Conservation (phyloP, 805 yeast genomes). For the Wickerhamiella parazyma region DNA sequence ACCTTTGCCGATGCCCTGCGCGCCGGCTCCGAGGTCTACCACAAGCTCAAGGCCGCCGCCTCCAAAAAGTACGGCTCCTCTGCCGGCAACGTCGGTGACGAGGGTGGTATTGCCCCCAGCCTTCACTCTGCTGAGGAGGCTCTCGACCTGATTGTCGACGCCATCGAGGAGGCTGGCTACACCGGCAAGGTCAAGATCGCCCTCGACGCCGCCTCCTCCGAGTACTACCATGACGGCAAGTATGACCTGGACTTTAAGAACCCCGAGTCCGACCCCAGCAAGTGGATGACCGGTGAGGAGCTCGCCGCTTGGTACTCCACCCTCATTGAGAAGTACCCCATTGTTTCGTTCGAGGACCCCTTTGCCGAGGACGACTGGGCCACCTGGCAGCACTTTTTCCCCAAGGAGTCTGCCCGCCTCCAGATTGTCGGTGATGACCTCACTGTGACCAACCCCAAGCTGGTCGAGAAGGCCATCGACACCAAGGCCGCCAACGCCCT, state of each 20-base stretch:
- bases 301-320: conserved; percentile 72
- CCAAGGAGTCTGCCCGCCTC: conserved; percentile 35
- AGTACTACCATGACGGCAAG: conserved; percentile 92
- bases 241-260: conserved; percentile 98
- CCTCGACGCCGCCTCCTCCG: conserved; percentile 93
- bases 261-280: conserved; percentile 79
- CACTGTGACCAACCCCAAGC: conserved; percentile 94
- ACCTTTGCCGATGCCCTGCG: conserved; percentile 91
- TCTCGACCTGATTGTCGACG: conserved; percentile 76
- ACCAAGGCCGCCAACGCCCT: conserved; percentile 91
- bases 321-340: conserved; percentile 84
- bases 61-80: conserved; percentile 93
- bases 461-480: conserved; percentile 90
- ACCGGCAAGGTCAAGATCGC: conserved; percentile 85
- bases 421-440: conserved; percentile 97
- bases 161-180: conserved; percentile 92
- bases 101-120: conserved; percentile 99
- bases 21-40: conserved; percentile 97
- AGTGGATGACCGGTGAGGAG: conserved; percentile 82
- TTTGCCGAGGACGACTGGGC: conserved; percentile 99
- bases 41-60: conserved; percentile 82
- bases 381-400: conserved; percentile 84
- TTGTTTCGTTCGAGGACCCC: conserved; percentile 97
- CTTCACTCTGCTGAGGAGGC: conserved; percentile 94
- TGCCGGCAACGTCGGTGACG: conserved; percentile 99